Evolutionary conservation across 345 rosid species (phyloP).

Genomic region (Euclidium syriacum): DNA sequence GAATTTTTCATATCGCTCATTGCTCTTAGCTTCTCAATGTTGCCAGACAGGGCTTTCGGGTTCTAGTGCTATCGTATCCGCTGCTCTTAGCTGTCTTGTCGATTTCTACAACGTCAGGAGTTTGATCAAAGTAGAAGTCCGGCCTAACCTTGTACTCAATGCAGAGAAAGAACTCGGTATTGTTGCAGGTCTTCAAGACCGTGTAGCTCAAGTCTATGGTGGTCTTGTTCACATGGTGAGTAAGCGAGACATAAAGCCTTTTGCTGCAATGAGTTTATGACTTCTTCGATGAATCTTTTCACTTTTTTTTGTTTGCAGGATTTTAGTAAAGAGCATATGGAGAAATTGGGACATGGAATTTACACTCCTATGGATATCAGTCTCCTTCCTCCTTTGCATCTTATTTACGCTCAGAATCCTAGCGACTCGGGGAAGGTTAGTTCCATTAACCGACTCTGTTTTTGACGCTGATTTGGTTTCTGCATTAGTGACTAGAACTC

Average conservation of each 20-base stretch:
- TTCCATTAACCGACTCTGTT: not conserved
- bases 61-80: slow-evolving; percentile 94
- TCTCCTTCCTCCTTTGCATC: slow-evolving; percentile 84
- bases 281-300: not conserved
- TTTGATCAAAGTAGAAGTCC: slow-evolving; percentile 58
- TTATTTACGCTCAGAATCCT: slow-evolving; percentile 92
- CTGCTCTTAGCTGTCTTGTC: slow-evolving; percentile 84
- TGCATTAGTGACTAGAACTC: not conserved
- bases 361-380: slow-evolving; percentile 68
- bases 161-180: slow-evolving; percentile 92
- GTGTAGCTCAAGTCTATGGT: slow-evolving; percentile 93
- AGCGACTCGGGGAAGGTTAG: slow-evolving; percentile 97
- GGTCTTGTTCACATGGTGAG: slow-evolving; percentile 96
- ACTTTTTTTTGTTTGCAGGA: slow-evolving; percentile 62
- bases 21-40: slow-evolving; percentile 24
- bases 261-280: not conserved
- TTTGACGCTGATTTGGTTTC: not conserved
- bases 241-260: not conserved
- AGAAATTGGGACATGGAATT: slow-evolving; percentile 72
- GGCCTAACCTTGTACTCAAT: slow-evolving; percentile 66
- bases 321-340: slow-evolving; percentile 78
- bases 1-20: not conserved
- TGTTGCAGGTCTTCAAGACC: slow-evolving; percentile 97
- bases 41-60: slow-evolving; percentile 97
- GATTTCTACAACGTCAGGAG: slow-evolving; percentile 85